Percentiles rank a stretch among this genome's conserved stretches.
phyloP scores from a whole-genome alignment of 805 yeast genomes.

The Cyberlindnera euphorbiiphila region DNA sequence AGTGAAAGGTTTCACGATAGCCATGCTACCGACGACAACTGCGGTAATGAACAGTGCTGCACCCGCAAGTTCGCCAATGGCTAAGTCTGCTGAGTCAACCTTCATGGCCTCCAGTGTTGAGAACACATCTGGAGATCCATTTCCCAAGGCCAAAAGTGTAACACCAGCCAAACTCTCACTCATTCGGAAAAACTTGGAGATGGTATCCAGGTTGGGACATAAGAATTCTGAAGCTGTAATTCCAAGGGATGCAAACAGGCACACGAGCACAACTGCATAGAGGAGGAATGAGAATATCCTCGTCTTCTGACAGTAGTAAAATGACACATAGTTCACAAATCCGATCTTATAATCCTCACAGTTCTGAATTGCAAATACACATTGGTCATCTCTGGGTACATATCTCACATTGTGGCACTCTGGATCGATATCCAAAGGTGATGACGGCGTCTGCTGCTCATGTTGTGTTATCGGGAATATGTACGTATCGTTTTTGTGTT shows the following conservation, averaged over 20 bases:
- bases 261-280: conserved; percentile 20
- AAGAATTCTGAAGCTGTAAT: conserved; percentile 79
- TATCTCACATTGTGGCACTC: conserved; percentile 22
- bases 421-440: conserved; percentile 5
- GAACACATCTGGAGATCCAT: conserved; percentile 87
- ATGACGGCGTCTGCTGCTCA: conserved; percentile 1
- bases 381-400: conserved; percentile 17
- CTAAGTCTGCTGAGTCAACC: conserved; percentile 65
- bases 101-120: conserved; percentile 82
- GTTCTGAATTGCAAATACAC: conserved; percentile 18
- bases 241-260: conserved; percentile 66
- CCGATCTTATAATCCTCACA: conserved; percentile 28
- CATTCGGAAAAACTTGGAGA: conserved; percentile 59
- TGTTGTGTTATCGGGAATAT: conserved; percentile 5
- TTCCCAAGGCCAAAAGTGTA: conserved; percentile 86
- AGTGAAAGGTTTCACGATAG: conserved; percentile 62
- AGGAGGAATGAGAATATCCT: conserved; percentile 5
- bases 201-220: conserved; percentile 72
- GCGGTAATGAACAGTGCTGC: conserved; percentile 82
- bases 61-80: conserved; percentile 88
- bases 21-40: conserved; percentile 81
- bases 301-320: conserved; percentile 20
- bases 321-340: conserved; percentile 22
- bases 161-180: conserved; percentile 83
- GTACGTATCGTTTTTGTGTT: conserved; percentile 3